Base-by-base conservation (phyloP, 2,329 filamentous ascomycete species). In the Onygenales sp. region DNA sequence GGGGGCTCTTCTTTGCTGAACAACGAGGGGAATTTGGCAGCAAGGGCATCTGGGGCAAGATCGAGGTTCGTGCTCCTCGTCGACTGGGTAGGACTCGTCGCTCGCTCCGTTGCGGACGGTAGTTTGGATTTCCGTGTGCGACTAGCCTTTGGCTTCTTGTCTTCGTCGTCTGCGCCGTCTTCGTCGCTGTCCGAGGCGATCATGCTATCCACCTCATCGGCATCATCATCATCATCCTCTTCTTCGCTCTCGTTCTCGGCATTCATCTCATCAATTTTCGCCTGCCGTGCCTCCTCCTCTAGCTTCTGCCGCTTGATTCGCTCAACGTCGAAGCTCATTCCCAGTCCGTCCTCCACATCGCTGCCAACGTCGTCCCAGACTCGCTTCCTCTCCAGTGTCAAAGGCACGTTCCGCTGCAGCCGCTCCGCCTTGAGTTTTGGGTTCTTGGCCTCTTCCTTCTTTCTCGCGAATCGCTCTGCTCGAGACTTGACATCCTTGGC, bases 301-400 rank as follows among this genome's bases (percentile, higher is more conserved):
- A 74, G 60, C 60, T 69, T 76, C 55, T 71, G 69, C 58, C 72
- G 63, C 62, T 77, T 77, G 59, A 77, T 67, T 49, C 72, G 67
- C 62, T 75, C 74, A 39, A 76, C 70, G 59, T 77, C 74, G 42
- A 77, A 71, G 50, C 69, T 75, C 57, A 73, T 50, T 37, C 74
- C 75, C 44, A 77, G 61, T 47, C 62, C 63, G 52, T 74, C 71
- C 40, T 74, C 73, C 13, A 69, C 69, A 55, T 76, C 74, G 51
- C 71, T 71, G 47, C 84, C 84, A 49, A 81, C 80, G 51, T 91
- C 84, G 63, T 96, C 91, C 88, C 89, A 97, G 34, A 88, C 83
- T 67, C 93, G 83, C 76, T 95, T 95, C 62, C 84, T 82, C 62
- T 96, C 91, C 54, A 95, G 79, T 0, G 89, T 95, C 52, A 82